These are phyloP conservation scores for Gracilaria gracilis DNA, from an alignment of 23 red algal genomes.

Conservation along the genomic window DNA sequence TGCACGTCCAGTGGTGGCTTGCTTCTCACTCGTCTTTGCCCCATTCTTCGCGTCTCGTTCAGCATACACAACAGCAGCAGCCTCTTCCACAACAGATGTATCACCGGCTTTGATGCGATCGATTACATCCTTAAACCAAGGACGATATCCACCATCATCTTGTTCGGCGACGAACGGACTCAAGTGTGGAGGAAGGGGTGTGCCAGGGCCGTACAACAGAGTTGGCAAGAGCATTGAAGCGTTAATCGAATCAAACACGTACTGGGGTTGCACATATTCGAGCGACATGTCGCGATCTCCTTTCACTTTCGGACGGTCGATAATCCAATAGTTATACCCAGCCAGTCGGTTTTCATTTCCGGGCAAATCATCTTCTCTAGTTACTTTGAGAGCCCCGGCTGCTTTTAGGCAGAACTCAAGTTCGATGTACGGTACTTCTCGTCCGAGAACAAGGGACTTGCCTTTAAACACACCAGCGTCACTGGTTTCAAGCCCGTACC, in stretches of 20 bases:
- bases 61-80: conserved; percentile 68
- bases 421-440: conserved; percentile 83
- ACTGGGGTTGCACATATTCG: conserved; percentile 99
- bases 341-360: conserved; percentile 30
- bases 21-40: conserved; percentile 1
- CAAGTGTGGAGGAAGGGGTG: conserved; percentile 65
- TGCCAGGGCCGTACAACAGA: conserved; percentile 79
- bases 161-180: conserved; percentile 69
- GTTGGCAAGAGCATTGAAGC: conserved; percentile 73
- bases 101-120: conserved; percentile 84
- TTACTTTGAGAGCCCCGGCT: conserved; percentile 72
- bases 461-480: conserved; percentile 69
- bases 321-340: conserved; percentile 85
- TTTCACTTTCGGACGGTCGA: conserved; percentile 77
- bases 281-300: conserved; percentile 70
- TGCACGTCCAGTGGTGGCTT: not conserved
- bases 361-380: conserved; percentile 64
- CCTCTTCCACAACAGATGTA: conserved; percentile 72
- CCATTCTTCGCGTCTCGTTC: conserved; percentile 11
- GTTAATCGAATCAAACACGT: conserved; percentile 97
- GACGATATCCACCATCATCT: conserved; percentile 77
- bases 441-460: conserved; percentile 77
- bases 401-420: conserved; percentile 89
- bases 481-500: not conserved
- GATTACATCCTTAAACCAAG: conserved; percentile 71